phyloP scores from a whole-genome alignment of 345 rosid species.

The Noccaea bulbosa region DNA sequence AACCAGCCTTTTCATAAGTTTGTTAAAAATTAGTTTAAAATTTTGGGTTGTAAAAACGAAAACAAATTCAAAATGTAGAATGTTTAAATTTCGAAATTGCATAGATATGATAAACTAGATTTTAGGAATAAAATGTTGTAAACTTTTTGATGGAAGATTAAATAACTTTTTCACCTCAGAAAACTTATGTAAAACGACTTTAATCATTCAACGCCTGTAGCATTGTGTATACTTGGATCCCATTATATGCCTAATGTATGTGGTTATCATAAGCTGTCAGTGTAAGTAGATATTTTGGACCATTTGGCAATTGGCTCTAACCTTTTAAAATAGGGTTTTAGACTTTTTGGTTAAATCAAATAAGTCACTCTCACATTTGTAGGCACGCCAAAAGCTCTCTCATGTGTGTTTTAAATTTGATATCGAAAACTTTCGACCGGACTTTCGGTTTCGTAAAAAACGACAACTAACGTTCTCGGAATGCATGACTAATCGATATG shows the following conservation, averaged over 20 bases:
- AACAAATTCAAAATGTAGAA: too few relatives aligned
- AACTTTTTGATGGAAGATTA: too few relatives aligned
- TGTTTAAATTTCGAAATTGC: too few relatives aligned
- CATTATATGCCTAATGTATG: not conserved
- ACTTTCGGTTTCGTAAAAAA: conserved; percentile 19
- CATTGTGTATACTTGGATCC: not conserved
- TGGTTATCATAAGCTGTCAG: conserved; percentile 29
- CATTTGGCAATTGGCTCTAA: conserved; percentile 32
- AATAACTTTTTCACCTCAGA: too few relatives aligned
- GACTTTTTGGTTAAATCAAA: conserved; percentile 38
- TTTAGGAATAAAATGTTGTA: too few relatives aligned
- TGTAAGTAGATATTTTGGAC: conserved; percentile 23
- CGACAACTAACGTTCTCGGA: conserved; percentile 33
- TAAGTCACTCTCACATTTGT: conserved; percentile 25
- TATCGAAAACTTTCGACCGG: conserved; percentile 34
- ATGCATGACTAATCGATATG: conserved; percentile 13
- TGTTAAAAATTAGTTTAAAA: too few relatives aligned
- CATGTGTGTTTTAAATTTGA: conserved; percentile 13
- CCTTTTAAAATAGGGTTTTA: conserved; percentile 17
- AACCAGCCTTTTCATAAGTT: too few relatives aligned
- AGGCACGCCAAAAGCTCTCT: conserved; percentile 38
- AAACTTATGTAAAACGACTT: too few relatives aligned
- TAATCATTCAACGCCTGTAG: not conserved
- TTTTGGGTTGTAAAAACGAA: too few relatives aligned
- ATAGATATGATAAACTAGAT: too few relatives aligned